Base-by-base conservation (phyloP, 371 early-diverging fungal species). In the Rhizopus microsporus region DNA sequence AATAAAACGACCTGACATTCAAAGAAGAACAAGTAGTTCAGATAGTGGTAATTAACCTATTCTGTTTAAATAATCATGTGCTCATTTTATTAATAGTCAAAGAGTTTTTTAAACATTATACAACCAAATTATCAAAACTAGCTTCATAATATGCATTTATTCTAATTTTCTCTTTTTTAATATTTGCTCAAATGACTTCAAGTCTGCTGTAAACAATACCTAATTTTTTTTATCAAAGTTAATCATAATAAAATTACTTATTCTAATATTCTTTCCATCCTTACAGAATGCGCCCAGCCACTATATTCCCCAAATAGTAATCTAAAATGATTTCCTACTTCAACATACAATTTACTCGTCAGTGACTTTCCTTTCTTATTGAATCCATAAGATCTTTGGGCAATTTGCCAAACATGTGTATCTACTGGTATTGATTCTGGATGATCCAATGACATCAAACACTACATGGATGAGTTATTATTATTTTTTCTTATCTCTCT, bases 271-370 rank as follows among this genome's bases (percentile, higher is more conserved):
- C 8, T 3, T 44, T 10, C 6, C 5, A 5, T 3, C 60, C 58
- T 63, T 73, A 94, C 92, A n/a, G 88, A 88, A 67, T 94, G 94
- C 0, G 95, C 95, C 96, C 96, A 96, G 6, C 98, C 98, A 15
- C 91, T 86, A 58, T 90, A 87, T 4, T 77, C 75, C 1, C 96
- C 95, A 84, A 94, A 96, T 10, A 93, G 60, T 4, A 74, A 61
- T 5, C 87, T 68, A 64, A 96, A 93, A 62, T 83, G 81, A 61
- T 89, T 80, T 1, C 84, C 88, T 4, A 96, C 87, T 8, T 73
- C 79, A n/a, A 80, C 67, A 65, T 96, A 94, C 5, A 82, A 57
- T 42, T 76, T 80, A 3, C 76, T 57, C 0, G 87, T 88, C 51
- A 96, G 71, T 1, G 90, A 74, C 59, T 93, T 94, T 1, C 46